Evolutionary conservation across 306 rosid species (phyloP).

Genomic region (Cicer cuneatum): DNA sequence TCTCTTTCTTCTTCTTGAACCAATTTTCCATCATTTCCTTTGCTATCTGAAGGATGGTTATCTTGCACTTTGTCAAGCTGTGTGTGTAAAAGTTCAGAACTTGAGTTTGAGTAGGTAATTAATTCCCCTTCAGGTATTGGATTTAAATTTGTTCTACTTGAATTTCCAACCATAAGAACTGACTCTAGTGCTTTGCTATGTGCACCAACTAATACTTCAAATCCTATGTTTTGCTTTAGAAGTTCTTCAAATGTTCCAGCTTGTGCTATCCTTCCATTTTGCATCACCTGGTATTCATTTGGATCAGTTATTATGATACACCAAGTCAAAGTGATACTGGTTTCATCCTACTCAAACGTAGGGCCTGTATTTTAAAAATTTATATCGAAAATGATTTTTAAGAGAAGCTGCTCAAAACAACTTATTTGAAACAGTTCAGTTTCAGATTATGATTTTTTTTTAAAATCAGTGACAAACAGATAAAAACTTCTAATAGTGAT

Average conservation of each 20-base stretch:
- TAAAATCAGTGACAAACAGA: too few species aligned
- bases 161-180: constrained; percentile 66
- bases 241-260: constrained; percentile 86
- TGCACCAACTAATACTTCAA: constrained; percentile 90
- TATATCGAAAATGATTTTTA: too few species aligned
- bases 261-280: constrained; percentile 87
- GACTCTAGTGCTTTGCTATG: constrained; percentile 89
- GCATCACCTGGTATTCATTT: constrained; percentile 74
- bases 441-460: too few species aligned
- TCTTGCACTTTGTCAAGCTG: constrained; percentile 63
- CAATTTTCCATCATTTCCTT: constrained; percentile 72
- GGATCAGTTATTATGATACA: constrained; percentile 34
- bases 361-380: too few species aligned
- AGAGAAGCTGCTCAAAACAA: too few species aligned
- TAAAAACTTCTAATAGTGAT: too few species aligned
- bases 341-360: constrained; percentile 11
- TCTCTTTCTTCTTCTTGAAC: constrained; percentile 96
- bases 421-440: too few species aligned
- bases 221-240: constrained; percentile 80
- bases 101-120: constrained; percentile 48
- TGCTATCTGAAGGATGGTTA: constrained; percentile 59
- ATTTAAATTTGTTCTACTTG: constrained; percentile 54
- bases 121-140: constrained; percentile 54
- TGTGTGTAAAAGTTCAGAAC: constrained; percentile 44
- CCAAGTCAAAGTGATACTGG: neutral